Evolutionary conservation across 2,329 filamentous ascomycete species (phyloP), one percentile per base, ranked within the genome.

Genomic region (Aspergillus novofumigatus): DNA sequence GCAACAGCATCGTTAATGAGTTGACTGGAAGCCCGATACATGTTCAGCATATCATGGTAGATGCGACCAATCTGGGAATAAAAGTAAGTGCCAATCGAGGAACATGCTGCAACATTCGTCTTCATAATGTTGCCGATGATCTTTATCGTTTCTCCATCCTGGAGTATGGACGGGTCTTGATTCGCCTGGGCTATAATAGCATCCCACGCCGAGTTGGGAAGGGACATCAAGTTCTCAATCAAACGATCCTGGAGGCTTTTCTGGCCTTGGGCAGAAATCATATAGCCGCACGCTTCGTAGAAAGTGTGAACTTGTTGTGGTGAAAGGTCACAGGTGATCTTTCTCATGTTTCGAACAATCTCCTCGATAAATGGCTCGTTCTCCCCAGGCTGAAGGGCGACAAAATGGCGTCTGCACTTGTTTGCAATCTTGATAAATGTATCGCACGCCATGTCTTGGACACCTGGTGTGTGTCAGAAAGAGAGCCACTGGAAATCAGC

Each of bases 91-190:
- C 95, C 94, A 57, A 99, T 94, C 0, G 94, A 97, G 38, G 90
- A 91, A 75, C 94, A 99, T 38, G 94, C 94, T n/a, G 95, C 93
- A 4, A 99, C 94, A 68, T 99, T 99, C 0, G 94, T 99, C 84
- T 99, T 99, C 94, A 99, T 99, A 72, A 99, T 97, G 77, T 99
- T 99, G 64, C 94, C 94, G 61, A 99, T 92, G 65, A 99, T 88
- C 80, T 99, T 99, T 79, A 99, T 97, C 0, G 92, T 96, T 66
- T 99, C 92, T 10, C 87, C 81, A 69, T 97, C 92, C 73, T 97
- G 91, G 11, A 99, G 82, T 64, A 94, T 92, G 23, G 86, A 83
- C 0, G 94, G 91, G 71, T 97, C 88, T 59, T 88, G 83, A 54
- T 91, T 94, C 25, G 94, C 94, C 70, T 89, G 85, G 65, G 86